Conservation (phyloP, 352 stramenopile species). For the Albugo laibachii region DNA sequence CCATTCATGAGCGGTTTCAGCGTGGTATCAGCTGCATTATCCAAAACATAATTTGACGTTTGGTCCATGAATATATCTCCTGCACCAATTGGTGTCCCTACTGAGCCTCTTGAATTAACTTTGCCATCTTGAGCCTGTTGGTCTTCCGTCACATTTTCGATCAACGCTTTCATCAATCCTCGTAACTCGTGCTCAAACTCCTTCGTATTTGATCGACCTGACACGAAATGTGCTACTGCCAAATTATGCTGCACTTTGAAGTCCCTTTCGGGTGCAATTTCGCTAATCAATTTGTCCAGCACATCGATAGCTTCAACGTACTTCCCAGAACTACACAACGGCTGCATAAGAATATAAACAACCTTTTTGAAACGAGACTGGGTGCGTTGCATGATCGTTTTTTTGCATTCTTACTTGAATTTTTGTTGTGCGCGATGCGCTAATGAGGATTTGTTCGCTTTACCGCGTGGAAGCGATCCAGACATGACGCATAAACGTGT, state of each 20-base stretch:
- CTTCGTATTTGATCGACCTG: conserved; percentile 28
- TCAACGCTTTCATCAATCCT: conserved; percentile 24
- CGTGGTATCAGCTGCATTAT: not conserved
- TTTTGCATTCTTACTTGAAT: conserved; percentile 44
- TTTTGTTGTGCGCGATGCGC: conserved; percentile 73
- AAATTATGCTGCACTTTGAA: conserved; percentile 77
- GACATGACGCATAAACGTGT: too few species aligned
- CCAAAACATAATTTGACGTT: conserved; percentile 1
- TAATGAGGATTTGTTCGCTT: conserved; percentile 76
- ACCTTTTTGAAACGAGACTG: not conserved
- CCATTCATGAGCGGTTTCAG: conserved; percentile 3
- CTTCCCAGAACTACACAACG: conserved; percentile 40
- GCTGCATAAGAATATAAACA: conserved; percentile 1
- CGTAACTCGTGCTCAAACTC: conserved; percentile 60
- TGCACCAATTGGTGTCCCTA: conserved; percentile 5
- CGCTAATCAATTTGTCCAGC: conserved; percentile 61
- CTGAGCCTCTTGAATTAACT: not conserved
- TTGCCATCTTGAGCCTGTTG: conserved; percentile 1
- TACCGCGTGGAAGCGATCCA: conserved; percentile 13
- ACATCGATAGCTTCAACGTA: conserved; percentile 72
- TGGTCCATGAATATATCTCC: conserved; percentile 3
- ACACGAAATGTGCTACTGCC: conserved; percentile 43
- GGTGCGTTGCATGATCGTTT: too few species aligned
- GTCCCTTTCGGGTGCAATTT: conserved; percentile 52
- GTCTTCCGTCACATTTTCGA: conserved; percentile 16